phyloP scores from a whole-genome alignment of 2,329 filamentous ascomycete species.

The Aspergillus hortae region DNA sequence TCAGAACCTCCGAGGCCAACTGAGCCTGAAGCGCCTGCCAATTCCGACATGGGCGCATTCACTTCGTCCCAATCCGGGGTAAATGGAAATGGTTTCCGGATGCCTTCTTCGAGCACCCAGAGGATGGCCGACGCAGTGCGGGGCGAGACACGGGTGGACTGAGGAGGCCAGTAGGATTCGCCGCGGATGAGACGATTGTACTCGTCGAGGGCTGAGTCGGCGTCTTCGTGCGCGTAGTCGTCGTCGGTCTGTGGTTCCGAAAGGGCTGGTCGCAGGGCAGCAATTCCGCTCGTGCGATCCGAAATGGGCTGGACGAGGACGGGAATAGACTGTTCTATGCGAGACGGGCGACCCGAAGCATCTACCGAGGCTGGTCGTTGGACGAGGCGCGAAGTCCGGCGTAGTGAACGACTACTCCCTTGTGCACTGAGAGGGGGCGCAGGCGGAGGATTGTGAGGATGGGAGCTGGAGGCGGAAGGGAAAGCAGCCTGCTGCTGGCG shows the following conservation, averaged over 20 bases:
- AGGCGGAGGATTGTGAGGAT: slow-evolving; percentile 25
- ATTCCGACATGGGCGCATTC: slow-evolving; percentile 87
- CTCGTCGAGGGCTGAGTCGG: slow-evolving; percentile 29
- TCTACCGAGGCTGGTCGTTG: slow-evolving; percentile 45
- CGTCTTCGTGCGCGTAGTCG: slow-evolving; percentile 18
- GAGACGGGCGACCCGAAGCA: slow-evolving; percentile 27
- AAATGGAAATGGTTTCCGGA: slow-evolving; percentile 77
- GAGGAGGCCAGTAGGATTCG: slow-evolving; percentile 52
- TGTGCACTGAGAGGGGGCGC: slow-evolving; percentile 50
- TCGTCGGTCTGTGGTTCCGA: slow-evolving; percentile 34
- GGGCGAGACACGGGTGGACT: slow-evolving; percentile 65
- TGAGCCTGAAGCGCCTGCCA: slow-evolving; percentile 58
- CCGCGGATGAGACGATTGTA: slow-evolving; percentile 23
- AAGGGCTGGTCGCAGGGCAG: slow-evolving; percentile 25
- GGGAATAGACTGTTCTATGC: slow-evolving; percentile 24
- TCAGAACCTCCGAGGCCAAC: slow-evolving; percentile 48
- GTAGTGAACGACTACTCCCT: slow-evolving; percentile 50
- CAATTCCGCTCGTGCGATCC: slow-evolving; percentile 15
- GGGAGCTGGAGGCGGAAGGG: slow-evolving; percentile 46
- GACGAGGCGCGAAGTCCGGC: slow-evolving; percentile 47
- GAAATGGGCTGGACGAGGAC: slow-evolving; percentile 23
- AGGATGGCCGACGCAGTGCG: slow-evolving; percentile 87
- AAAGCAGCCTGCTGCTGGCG: slow-evolving; percentile 45
- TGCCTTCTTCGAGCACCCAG: slow-evolving; percentile 85
- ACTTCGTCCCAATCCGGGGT: slow-evolving; percentile 82